phyloP scores from a whole-genome alignment of 768 basidiomycete genomes.

The Tulasnella sp. region DNA sequence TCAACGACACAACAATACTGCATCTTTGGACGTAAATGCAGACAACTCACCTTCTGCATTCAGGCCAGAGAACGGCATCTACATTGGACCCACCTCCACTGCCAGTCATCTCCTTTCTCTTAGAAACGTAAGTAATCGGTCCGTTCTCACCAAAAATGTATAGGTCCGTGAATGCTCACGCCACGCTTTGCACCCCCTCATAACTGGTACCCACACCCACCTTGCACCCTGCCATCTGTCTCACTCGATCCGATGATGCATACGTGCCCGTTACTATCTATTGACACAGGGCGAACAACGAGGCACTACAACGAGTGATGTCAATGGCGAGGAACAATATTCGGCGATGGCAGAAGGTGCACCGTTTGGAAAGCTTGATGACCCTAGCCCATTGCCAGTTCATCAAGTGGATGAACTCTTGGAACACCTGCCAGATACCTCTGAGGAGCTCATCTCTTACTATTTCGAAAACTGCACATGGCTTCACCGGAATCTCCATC shows the following conservation, averaged over 20 bases:
- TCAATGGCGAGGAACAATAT: background rate
- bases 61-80: slow-evolving; percentile 53
- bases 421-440: slow-evolving; percentile 46
- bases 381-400: background rate
- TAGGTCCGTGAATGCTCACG: no score
- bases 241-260: background rate
- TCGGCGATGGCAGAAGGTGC: background rate
- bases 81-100: slow-evolving; percentile 67
- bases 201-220: background rate
- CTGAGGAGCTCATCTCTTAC: slow-evolving; percentile 51
- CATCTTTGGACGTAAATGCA: slow-evolving; percentile 13
- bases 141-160: no score
- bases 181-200: background rate
- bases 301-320: background rate
- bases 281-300: background rate
- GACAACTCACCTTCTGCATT: slow-evolving; percentile 49
- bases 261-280: background rate
- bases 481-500: slow-evolving; percentile 71
- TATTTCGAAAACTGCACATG: slow-evolving; percentile 84
- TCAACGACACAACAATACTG: slow-evolving; percentile 32
- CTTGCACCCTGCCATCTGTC: background rate
- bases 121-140: no score
- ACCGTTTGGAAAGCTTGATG: background rate
- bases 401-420: slow-evolving; percentile 40
- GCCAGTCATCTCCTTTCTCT: slow-evolving; percentile 49